phyloP scores from a whole-genome alignment of 768 basidiomycete species.

The Macrolepiota albuminosa region DNA sequence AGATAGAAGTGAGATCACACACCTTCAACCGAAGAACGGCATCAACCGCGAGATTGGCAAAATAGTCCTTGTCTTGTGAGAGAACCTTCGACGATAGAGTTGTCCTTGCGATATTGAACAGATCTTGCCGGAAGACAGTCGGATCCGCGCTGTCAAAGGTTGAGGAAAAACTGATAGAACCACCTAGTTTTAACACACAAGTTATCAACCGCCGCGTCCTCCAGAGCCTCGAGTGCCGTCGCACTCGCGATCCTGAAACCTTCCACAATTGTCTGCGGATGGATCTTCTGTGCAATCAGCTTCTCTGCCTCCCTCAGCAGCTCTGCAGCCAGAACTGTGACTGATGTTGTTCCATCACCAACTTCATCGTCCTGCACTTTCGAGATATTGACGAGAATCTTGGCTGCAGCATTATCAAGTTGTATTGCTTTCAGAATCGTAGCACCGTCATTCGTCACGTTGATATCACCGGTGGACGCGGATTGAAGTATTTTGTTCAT shows the following conservation, averaged over 20 bases:
- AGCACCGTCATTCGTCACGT: constrained; percentile 97
- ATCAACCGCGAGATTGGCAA: constrained; percentile 95
- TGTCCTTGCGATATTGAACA: constrained; percentile 95
- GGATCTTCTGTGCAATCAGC: constrained; percentile 86
- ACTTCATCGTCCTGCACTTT: constrained; percentile 99
- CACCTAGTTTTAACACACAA: constrained; percentile 45
- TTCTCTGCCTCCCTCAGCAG: constrained; percentile 94
- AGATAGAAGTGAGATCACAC: neutral
- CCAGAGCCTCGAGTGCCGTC: constrained; percentile 81
- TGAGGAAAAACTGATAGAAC: neutral
- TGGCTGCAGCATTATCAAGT: constrained; percentile 97
- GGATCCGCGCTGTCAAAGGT: constrained; percentile 55
- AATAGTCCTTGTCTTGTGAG: constrained; percentile 95
- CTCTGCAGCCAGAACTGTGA: constrained; percentile 90
- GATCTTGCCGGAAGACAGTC: constrained; percentile 75
- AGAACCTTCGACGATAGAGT: constrained; percentile 96
- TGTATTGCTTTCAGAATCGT: constrained; percentile 97
- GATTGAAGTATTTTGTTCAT: constrained; percentile 99
- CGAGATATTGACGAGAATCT: constrained; percentile 98
- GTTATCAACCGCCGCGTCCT: constrained; percentile 79
- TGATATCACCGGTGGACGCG: constrained; percentile 83
- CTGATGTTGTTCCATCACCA: constrained; percentile 90
- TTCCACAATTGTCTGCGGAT: constrained; percentile 97
- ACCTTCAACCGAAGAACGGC: constrained; percentile 92
- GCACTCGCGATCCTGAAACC: constrained; percentile 90